Conservation (phyloP, 345 rosid species). For the Murraya koenigii region DNA sequence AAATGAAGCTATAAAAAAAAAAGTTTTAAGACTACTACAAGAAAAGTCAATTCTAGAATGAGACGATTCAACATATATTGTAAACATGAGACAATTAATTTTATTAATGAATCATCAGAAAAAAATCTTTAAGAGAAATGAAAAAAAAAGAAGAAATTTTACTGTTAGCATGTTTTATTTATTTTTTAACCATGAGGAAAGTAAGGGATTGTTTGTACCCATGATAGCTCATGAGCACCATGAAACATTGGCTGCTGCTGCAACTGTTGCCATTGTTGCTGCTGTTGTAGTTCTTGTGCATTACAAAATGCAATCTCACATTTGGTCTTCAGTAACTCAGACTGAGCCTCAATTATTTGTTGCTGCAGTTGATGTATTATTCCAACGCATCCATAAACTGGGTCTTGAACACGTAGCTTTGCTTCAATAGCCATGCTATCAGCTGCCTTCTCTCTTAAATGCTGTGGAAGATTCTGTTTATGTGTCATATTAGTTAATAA, state of each 20-base stretch:
- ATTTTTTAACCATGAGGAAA: not conserved
- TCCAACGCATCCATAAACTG: not conserved
- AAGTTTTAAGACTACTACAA: too few relatives aligned
- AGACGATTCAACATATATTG: too few relatives aligned
- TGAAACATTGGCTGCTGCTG: not conserved
- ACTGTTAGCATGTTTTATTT: too few relatives aligned
- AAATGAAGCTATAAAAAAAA: too few relatives aligned
- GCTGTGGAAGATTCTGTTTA: not conserved
- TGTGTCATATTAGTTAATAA: not conserved
- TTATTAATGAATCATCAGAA: too few relatives aligned
- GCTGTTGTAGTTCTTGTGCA: not conserved
- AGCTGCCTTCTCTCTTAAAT: not conserved
- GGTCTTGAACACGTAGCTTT: not conserved
- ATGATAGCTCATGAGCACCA: not conserved
- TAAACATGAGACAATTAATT: too few relatives aligned
- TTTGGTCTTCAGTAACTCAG: not conserved
- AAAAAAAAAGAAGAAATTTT: too few relatives aligned
- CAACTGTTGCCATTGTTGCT: not conserved
- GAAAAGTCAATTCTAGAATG: too few relatives aligned
- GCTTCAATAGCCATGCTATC: not conserved
- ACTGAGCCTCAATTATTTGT: slow-evolving; percentile 16
- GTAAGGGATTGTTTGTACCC: not conserved
- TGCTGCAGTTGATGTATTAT: slow-evolving; percentile 11
- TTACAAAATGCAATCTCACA: slow-evolving; percentile 17
- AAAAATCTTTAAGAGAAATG: too few relatives aligned